These are phyloP conservation scores for Echinochloa phyllopogon DNA, from an alignment of 176 grass and related monocot genomes.

Conservation along the genomic window DNA sequence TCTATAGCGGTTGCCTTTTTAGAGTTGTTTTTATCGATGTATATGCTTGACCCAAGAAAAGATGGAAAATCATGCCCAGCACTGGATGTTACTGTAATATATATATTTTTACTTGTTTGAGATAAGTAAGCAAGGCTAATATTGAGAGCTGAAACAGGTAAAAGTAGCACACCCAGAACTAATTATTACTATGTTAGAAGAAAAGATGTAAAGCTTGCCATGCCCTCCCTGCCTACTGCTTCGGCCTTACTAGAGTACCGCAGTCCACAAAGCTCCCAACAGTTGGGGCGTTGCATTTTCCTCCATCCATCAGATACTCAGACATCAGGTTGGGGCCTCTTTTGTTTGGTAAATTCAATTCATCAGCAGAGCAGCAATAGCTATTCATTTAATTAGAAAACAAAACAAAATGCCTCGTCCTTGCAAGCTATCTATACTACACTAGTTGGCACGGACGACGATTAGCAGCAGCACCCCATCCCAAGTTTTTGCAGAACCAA, in stretches of 20 bases:
- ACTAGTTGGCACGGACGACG: neutral
- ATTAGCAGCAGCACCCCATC: neutral
- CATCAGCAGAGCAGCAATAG: neutral
- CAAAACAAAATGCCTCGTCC: neutral
- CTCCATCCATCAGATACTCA: neutral
- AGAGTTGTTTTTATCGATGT: constrained; percentile 19
- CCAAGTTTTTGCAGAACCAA: neutral
- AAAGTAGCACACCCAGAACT: neutral
- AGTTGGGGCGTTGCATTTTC: neutral
- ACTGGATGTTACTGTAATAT: neutral
- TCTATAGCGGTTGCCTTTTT: constrained; percentile 21
- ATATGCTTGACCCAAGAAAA: constrained; percentile 18
- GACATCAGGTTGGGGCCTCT: neutral
- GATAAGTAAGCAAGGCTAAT: neutral
- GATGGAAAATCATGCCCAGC: constrained; percentile 37
- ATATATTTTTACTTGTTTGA: constrained; percentile 1
- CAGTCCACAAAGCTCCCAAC: neutral
- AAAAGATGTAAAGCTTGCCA: neutral
- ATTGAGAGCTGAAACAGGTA: constrained; percentile 6
- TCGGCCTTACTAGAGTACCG: neutral
- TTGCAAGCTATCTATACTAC: neutral
- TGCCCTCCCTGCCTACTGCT: neutral
- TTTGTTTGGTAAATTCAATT: neutral
- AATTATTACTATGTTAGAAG: neutral
- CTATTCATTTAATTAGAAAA: neutral